Percentiles rank a stretch among this genome's conserved stretches.
Evolutionary conservation across 768 basidiomycete genomes (phyloP).

Genomic region (Boletales sp.): DNA sequence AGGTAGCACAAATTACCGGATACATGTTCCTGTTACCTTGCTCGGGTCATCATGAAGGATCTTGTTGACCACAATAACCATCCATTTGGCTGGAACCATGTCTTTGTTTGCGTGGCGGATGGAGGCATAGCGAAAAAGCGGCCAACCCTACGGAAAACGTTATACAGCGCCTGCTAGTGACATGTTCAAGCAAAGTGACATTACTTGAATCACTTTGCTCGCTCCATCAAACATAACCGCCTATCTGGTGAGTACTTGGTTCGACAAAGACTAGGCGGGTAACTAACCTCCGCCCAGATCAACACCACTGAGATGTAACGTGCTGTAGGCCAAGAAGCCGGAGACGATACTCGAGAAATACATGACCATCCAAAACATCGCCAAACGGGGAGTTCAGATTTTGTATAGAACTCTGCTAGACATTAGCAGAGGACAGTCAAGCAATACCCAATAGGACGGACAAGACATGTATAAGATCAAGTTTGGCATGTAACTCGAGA

Average conservation of each 20-base stretch:
- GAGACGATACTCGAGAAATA: slow-evolving; percentile 50
- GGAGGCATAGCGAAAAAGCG: slow-evolving; percentile 60
- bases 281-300: slow-evolving; percentile 12
- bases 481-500: slow-evolving; percentile 50
- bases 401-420: slow-evolving; percentile 60
- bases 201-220: slow-evolving; percentile 2
- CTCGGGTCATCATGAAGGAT: slow-evolving; percentile 63
- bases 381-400: slow-evolving; percentile 47
- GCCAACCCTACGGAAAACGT: slow-evolving; percentile 51
- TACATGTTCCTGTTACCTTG: slow-evolving; percentile 34
- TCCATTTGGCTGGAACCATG: slow-evolving; percentile 55
- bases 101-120: slow-evolving; percentile 55
- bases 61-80: slow-evolving; percentile 64
- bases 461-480: slow-evolving; percentile 60
- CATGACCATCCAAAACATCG: slow-evolving; percentile 64
- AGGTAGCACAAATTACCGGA: no score
- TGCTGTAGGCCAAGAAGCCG: slow-evolving; percentile 64
- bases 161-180: slow-evolving; percentile 22
- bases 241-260: no score
- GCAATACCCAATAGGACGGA: slow-evolving; percentile 21
- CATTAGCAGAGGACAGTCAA: background rate
- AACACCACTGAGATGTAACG: slow-evolving; percentile 33
- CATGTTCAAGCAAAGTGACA: background rate
- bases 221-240: slow-evolving; percentile 36
- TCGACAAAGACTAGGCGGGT: no score